A percentile compares a stretch with the other conserved stretches of the same genome.
Evolutionary conservation across 179 eudicot genomes (phyloP).

Genomic region (Pouteria campechiana): DNA sequence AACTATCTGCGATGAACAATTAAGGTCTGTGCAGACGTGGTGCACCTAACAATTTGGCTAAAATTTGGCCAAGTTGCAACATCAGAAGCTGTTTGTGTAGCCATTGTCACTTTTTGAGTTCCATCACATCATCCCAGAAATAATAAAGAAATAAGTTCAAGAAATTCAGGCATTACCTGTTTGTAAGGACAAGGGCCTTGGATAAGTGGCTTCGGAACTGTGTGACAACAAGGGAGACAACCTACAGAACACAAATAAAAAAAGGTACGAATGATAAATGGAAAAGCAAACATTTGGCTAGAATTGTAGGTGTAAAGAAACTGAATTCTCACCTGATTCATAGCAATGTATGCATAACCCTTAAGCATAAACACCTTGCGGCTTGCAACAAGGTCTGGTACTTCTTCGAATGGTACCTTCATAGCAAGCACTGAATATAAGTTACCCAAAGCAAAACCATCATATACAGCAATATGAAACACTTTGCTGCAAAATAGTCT

Average conservation of each 20-base stretch:
- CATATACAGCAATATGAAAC: not conserved
- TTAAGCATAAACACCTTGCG: slow-evolving; percentile 71
- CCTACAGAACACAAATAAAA: slow-evolving; percentile 24
- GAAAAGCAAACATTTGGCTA: too few relatives aligned
- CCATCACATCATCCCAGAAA: too few relatives aligned
- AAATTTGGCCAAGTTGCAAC: too few relatives aligned
- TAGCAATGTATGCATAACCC: slow-evolving; percentile 87
- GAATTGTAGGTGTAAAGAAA: too few relatives aligned
- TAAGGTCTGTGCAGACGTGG: too few relatives aligned
- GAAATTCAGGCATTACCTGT: too few relatives aligned
- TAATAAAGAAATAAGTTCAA: too few relatives aligned
- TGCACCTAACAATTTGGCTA: too few relatives aligned
- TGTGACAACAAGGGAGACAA: slow-evolving; percentile 63
- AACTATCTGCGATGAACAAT: too few relatives aligned
- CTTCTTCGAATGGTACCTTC: slow-evolving; percentile 95
- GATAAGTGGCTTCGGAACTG: slow-evolving; percentile 86
- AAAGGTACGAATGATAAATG: too few relatives aligned
- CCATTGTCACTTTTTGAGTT: too few relatives aligned
- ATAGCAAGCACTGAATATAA: slow-evolving; percentile 8
- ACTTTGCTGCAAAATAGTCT: not conserved
- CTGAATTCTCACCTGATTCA: slow-evolving; percentile 55
- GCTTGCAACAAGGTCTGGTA: slow-evolving; percentile 82
- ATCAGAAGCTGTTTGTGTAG: too few relatives aligned
- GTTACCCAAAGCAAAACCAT: not conserved
- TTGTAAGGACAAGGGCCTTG: slow-evolving; percentile 78